A percentile compares a stretch with the other conserved stretches of the same genome.
Evolutionary conservation across 139 green algal species (phyloP).

Genomic region (Chlamydomonas schloesseri): DNA sequence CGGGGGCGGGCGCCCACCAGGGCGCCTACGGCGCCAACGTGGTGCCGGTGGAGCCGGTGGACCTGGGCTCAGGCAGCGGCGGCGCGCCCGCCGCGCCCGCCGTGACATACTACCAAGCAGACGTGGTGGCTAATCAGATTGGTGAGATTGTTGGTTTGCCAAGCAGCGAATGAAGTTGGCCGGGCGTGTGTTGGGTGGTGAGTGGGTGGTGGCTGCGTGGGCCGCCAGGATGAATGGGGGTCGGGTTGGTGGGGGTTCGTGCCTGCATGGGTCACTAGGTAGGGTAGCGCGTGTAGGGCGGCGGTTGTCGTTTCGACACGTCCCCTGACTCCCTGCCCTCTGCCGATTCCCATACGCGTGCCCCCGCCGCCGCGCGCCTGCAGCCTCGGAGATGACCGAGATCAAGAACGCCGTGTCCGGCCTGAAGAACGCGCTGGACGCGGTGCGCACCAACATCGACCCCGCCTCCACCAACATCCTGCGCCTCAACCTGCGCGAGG

Average conservation of each 20-base stretch:
- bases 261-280: no score
- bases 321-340: neutral
- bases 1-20: neutral
- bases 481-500: slow-evolving; percentile 74
- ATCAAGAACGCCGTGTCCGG: slow-evolving; percentile 67
- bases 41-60: slow-evolving; percentile 18
- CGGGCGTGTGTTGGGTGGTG: no score
- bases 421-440: slow-evolving; percentile 65
- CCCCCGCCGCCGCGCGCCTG: neutral
- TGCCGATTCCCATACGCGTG: no score
- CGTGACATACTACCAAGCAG: slow-evolving; percentile 58
- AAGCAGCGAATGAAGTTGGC: no score
- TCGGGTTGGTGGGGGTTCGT: no score
- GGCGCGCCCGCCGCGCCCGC: slow-evolving; percentile 22
- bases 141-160: no score
- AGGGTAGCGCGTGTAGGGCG: no score
- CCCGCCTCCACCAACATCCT: slow-evolving; percentile 59
- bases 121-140: slow-evolving; percentile 68
- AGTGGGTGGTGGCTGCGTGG: no score
- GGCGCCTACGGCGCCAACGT: neutral
- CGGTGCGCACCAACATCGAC: slow-evolving; percentile 69
- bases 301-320: no score
- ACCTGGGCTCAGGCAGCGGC: neutral
- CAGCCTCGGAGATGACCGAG: slow-evolving; percentile 76
- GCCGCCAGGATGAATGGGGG: no score